A percentile compares a stretch with the other conserved stretches of the same genome.
phyloP scores from a whole-genome alignment of 1,284 basidiomycete genomes.

The Cutaneotrichosporon sp. region DNA sequence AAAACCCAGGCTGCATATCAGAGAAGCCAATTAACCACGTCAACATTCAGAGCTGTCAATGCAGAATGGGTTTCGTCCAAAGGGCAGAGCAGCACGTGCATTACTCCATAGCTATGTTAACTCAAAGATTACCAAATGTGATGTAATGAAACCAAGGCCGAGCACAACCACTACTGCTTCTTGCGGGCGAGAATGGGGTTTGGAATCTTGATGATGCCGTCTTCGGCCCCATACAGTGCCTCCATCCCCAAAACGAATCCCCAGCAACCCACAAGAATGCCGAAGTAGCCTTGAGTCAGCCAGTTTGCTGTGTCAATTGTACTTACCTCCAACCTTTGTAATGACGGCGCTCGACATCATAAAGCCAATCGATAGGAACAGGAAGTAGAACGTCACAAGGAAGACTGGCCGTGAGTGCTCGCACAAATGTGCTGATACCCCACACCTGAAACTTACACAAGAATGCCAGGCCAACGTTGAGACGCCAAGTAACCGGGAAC shows the following conservation, averaged over 20 bases:
- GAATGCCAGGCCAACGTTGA: constrained; percentile 13
- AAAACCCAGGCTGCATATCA: no score
- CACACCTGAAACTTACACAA: constrained; percentile 6
- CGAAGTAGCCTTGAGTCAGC: constrained; percentile 9
- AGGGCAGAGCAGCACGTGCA: no score
- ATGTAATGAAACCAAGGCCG: no score
- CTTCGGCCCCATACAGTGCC: constrained; percentile 11
- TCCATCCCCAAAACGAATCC: constrained; percentile 14
- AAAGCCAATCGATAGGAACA: constrained; percentile 18
- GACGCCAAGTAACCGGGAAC: constrained; percentile 11
- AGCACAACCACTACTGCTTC: no score
- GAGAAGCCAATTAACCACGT: no score
- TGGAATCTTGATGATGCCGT: constrained; percentile 15
- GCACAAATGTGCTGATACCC: no score
- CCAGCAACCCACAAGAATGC: constrained; percentile 14
- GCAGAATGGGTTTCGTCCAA: no score
- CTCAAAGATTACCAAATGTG: no score
- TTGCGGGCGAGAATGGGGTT: no score
- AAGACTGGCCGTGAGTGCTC: neutral
- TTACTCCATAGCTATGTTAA: no score
- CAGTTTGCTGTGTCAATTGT: neutral
- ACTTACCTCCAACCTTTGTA: constrained; percentile 6
- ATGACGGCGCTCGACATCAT: constrained; percentile 6
- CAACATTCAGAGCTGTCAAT: no score
- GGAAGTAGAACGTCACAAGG: constrained; percentile 16